phyloP scores from a whole-genome alignment of 371 early-diverging fungal species.

The Syncephalastrum sp. region DNA sequence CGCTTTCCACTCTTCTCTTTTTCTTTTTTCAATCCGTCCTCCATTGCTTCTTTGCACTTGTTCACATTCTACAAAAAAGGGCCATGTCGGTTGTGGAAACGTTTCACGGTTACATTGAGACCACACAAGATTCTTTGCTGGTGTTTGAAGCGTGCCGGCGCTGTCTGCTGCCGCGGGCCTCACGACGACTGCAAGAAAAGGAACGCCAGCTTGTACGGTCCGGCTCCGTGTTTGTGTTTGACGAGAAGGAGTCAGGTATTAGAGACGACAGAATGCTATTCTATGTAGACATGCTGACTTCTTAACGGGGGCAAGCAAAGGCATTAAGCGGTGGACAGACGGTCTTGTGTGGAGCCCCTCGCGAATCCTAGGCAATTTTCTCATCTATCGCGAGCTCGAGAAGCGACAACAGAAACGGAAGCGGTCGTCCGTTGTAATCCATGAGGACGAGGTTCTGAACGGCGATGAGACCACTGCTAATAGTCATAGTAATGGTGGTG shows the following conservation, averaged over 20 bases:
- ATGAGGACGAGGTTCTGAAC: no score
- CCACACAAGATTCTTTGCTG: conserved; percentile 72
- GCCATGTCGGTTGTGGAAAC: conserved; percentile 51
- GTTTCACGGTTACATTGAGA: conserved; percentile 70
- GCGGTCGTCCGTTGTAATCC: no score
- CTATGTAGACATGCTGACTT: no score
- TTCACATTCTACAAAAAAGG: neutral
- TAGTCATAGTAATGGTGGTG: no score
- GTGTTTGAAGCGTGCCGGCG: conserved; percentile 76
- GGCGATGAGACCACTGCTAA: no score
- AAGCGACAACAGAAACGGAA: conserved; percentile 20
- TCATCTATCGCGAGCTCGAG: conserved; percentile 62
- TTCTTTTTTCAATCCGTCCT: neutral
- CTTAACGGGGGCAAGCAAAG: conserved; percentile 10
- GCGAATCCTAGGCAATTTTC: conserved; percentile 63
- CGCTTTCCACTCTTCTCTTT: neutral
- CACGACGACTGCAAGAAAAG: conserved; percentile 67
- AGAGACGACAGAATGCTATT: neutral
- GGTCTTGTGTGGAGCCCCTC: conserved; percentile 70
- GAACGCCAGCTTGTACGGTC: conserved; percentile 68
- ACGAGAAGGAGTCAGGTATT: conserved; percentile 74
- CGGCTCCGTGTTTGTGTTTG: conserved; percentile 76
- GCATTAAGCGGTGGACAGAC: conserved; percentile 81
- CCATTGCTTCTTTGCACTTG: neutral
- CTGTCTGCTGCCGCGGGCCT: conserved; percentile 61